Evolutionary conservation across 768 basidiomycete genomes (phyloP), one percentile per base, ranked within the genome.

Genomic region (Suillus weaverae): DNA sequence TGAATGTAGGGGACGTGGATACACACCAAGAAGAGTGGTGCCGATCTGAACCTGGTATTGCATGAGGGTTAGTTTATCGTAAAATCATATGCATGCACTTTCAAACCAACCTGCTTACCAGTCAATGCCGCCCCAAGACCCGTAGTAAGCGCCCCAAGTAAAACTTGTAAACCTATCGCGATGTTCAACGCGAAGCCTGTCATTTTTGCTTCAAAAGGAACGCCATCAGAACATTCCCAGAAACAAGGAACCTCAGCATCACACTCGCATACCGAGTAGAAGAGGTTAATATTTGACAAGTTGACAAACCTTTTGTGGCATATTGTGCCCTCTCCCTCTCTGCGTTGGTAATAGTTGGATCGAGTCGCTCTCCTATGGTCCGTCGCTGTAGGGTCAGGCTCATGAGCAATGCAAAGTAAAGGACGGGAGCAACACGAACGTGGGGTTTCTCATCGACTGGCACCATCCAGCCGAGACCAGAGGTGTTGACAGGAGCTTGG

Each of bases 141-240:
- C 0, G 89, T 91, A 11, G 88, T 90, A 36, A 91, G 76, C 2
- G 89, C 83, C 8, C 89, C 89, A 32, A 91, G 74, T 0, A 88
- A 44, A 5, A 91, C 85, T 70, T 91, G 90, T 43, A 89, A 62
- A 22, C 81, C 82, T 51, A 90, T 90, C 1, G 89, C 87, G 18
- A 78, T 64, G 64, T 82, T 82, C 41, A 82, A 74, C 5, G 74
- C 71, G 60, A 73, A 78, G 0, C 72, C 70, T 7, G 76, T 76
- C 60, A 64, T 67, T 63, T 69, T 61, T 9, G 80, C 81, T 81
- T 57, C 5, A 43, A 14, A 35, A 63, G 16, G 10, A 10, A 26
- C 43, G 26, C 11, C 22, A 38, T 73, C 35, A 70, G 62, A 30
- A 41, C 18, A 57, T 26, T 22, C 2, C 18, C 26, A 39, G 22